A percentile compares a stretch with the other conserved stretches of the same genome.
Evolutionary conservation across 2,329 filamentous ascomycete genomes (phyloP).

Genomic region (Grosmannia serpens): DNA sequence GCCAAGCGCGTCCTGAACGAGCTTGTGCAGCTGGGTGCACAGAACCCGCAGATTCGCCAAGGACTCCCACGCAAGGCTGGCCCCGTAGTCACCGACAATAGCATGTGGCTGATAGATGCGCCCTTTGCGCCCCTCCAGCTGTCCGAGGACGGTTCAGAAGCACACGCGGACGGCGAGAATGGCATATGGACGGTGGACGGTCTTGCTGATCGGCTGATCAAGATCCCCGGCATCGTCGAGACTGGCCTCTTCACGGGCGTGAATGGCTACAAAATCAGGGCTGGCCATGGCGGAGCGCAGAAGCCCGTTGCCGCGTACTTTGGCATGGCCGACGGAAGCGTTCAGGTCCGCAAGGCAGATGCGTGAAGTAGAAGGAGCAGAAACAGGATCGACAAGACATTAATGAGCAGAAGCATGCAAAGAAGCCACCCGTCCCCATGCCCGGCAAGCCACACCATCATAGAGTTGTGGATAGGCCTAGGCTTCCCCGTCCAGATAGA

Average conservation of each 20-base stretch:
- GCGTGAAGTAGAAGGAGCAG: background rate
- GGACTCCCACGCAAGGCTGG: slow-evolving; percentile 64
- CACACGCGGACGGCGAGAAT: slow-evolving; percentile 38
- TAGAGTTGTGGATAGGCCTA: too few species aligned
- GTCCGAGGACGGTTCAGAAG: slow-evolving; percentile 26
- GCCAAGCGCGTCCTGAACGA: slow-evolving; percentile 65
- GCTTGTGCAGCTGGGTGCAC: slow-evolving; percentile 61
- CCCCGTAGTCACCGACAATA: slow-evolving; percentile 70
- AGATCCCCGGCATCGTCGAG: slow-evolving; percentile 77
- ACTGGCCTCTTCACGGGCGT: slow-evolving; percentile 81
- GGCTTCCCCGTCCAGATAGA: background rate
- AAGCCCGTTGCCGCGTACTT: slow-evolving; percentile 94
- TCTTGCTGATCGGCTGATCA: slow-evolving; percentile 64
- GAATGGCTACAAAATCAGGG: slow-evolving; percentile 59
- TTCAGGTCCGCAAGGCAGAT: slow-evolving; percentile 33
- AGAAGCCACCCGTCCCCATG: too few species aligned
- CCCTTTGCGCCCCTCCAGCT: slow-evolving; percentile 68
- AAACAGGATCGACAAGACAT: background rate
- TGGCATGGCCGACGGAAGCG: slow-evolving; percentile 68
- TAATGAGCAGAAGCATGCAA: too few species aligned
- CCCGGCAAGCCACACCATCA: too few species aligned
- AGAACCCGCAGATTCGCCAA: slow-evolving; percentile 58
- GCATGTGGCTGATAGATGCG: slow-evolving; percentile 84
- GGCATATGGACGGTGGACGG: slow-evolving; percentile 71
- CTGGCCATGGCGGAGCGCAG: slow-evolving; percentile 56